Percentiles rank a stretch among this genome's conserved stretches.
Conservation (phyloP, 495 filamentous ascomycete species). For the Niebla homalea region DNA sequence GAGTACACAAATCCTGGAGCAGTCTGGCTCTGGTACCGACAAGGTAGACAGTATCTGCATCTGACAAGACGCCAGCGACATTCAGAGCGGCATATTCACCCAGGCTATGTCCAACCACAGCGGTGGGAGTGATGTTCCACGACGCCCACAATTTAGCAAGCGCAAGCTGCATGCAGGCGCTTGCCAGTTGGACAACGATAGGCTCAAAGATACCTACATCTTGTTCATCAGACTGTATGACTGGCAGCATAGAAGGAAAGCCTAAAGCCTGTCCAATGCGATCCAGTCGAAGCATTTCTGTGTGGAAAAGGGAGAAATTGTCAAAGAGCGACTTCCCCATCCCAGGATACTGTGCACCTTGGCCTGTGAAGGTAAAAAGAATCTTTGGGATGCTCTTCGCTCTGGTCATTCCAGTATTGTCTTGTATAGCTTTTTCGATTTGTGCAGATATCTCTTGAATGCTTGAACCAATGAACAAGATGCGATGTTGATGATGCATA, state of each 20-base stretch:
- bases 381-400: conserved; percentile 32
- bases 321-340: conserved; percentile 18
- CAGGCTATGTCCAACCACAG: conserved; percentile 30
- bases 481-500: conserved; percentile 60
- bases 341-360: conserved; percentile 47
- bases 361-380: conserved; percentile 56
- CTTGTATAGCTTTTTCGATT: conserved; percentile 16
- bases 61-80: conserved; percentile 27
- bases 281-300: conserved; percentile 42
- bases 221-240: conserved; percentile 36
- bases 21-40: conserved; percentile 25
- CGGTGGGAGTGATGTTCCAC: conserved; percentile 21
- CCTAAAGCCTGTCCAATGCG: conserved; percentile 46
- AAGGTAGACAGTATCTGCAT: conserved; percentile 24
- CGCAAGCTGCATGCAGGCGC: conserved; percentile 24
- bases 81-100: conserved; percentile 33
- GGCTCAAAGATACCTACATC: neutral
- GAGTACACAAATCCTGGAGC: conserved; percentile 16
- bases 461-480: conserved; percentile 40
- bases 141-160: conserved; percentile 22
- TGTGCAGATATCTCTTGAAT: conserved; percentile 5
- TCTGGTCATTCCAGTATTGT: conserved; percentile 25
- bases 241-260: conserved; percentile 52
- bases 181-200: conserved; percentile 17
- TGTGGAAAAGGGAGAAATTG: conserved; percentile 17